A percentile compares a stretch with the other conserved stretches of the same genome.
Evolutionary conservation across 768 basidiomycete genomes (phyloP).

Genomic region (Pilatotrama ljubarskyi): DNA sequence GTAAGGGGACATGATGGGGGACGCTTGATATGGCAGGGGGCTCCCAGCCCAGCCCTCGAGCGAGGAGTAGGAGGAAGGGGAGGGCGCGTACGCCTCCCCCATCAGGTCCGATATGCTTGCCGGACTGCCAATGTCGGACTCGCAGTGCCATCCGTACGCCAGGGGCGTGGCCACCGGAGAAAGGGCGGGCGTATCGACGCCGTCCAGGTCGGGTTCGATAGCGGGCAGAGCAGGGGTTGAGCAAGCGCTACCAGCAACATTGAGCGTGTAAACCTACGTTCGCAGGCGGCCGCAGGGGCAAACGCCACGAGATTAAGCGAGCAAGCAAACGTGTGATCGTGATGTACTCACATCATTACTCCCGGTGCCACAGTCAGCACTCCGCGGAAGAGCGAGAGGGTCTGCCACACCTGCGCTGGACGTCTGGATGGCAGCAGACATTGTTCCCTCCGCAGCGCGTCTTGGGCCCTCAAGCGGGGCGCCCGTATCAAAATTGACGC

Average conservation of each 20-base stretch:
- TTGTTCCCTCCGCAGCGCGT: background rate
- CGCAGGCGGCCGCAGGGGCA: background rate
- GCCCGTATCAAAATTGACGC: background rate
- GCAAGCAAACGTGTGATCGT: slow-evolving; percentile 3
- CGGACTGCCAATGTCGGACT: slow-evolving; percentile 11
- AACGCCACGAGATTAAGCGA: slow-evolving; percentile 14
- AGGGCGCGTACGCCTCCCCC: slow-evolving; percentile 9
- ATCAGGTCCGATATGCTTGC: slow-evolving; percentile 14
- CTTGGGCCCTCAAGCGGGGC: background rate
- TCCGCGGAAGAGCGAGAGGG: slow-evolving; percentile 8
- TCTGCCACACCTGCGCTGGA: slow-evolving; percentile 1
- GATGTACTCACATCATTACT: slow-evolving; percentile 18
- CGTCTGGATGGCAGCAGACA: slow-evolving; percentile 2
- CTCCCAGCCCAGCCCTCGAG: slow-evolving; percentile 31
- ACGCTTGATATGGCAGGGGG: slow-evolving; percentile 19
- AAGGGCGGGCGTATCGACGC: slow-evolving; percentile 15
- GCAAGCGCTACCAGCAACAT: slow-evolving; percentile 3
- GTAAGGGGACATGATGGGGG: slow-evolving; percentile 10
- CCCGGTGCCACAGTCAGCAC: slow-evolving; percentile 1
- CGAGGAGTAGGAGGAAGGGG: slow-evolving; percentile 30
- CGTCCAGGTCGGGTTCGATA: slow-evolving; percentile 18
- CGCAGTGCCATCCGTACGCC: slow-evolving; percentile 4
- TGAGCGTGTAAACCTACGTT: slow-evolving; percentile 6
- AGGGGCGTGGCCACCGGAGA: slow-evolving; percentile 13
- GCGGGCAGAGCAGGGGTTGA: slow-evolving; percentile 17